A percentile compares a stretch with the other conserved stretches of the same genome.
Evolutionary conservation across 306 rosid species (phyloP).

Genomic region (Morella rubra): DNA sequence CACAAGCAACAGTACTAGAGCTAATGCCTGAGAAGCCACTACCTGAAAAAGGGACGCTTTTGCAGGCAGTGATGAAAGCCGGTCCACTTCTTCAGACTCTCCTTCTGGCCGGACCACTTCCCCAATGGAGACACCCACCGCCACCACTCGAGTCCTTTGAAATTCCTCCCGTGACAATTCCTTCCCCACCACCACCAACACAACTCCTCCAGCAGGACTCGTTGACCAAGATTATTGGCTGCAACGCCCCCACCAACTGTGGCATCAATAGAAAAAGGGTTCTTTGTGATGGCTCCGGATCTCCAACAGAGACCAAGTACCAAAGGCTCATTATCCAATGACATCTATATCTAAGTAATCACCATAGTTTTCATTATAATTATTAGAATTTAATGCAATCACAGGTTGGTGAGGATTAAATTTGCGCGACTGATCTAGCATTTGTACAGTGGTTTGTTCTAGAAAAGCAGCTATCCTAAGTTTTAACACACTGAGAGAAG

Average conservation of each 20-base stretch:
- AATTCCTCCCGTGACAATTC: constrained; percentile 87
- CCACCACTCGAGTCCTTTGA: constrained; percentile 88
- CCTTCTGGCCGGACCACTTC: constrained; percentile 93
- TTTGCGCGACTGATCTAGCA: constrained; percentile 55
- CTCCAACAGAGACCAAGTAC: constrained; percentile 66
- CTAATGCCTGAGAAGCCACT: constrained; percentile 59
- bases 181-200: constrained; percentile 48
- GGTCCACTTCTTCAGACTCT: constrained; percentile 92
- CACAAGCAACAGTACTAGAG: constrained; percentile 40
- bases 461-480: constrained; percentile 36
- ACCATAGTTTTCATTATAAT: constrained; percentile 30
- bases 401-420: constrained; percentile 37
- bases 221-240: constrained; percentile 30
- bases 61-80: constrained; percentile 97
- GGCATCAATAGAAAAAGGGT: constrained; percentile 73
- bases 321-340: constrained; percentile 72
- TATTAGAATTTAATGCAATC: constrained; percentile 40
- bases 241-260: constrained; percentile 42
- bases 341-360: constrained; percentile 34
- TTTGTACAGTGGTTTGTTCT: constrained; percentile 63
- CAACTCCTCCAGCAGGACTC: constrained; percentile 56
- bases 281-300: constrained; percentile 55
- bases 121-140: constrained; percentile 99
- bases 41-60: constrained; percentile 95
- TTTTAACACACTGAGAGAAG: constrained; percentile 37